Base-by-base conservation (phyloP, 2,329 filamentous ascomycete species). In the Colletotrichum higginsianum region DNA sequence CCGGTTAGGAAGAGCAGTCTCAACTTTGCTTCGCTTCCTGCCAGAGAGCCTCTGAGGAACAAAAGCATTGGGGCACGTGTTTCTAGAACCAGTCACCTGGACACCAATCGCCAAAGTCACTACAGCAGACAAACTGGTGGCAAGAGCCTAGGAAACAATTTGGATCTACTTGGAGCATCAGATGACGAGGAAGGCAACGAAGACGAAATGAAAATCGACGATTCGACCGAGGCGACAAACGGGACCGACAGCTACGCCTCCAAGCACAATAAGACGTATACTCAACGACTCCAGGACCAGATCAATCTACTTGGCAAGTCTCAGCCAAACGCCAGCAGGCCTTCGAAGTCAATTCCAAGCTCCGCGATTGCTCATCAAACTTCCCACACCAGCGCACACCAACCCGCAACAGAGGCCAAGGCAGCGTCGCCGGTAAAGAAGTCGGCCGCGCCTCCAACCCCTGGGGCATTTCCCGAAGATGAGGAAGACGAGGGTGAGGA, bases 1-100 rank as follows among this genome's bases (percentile, higher is more conserved):
- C 92, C 93, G 2, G 86, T 94, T 40, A 92, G 96, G 72, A 98
- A 98, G 86, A 98, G 95, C 82, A 98, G 96, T 80, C 87, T 99
- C 72, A 97, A 93, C 71, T 98, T 99, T 83, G 94, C 96, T 47
- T 94, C 96, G 21, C 86, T 99, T 15, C 96, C 96, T 40, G 95
- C 96, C 3, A 90, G 96, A 73, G 96, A 98, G 78, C 96, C 96
- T 46, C 85, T 98, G 63, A 90, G 89, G 18, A 97, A 97, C 80
- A 96, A 95, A 83, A 97, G 93, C 79, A 90, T 95, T 77, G 95
- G 92, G 18, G 87, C 88, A 23, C 88, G 94, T 61, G 84, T 89
- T 62, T 95, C 94, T 26, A 88, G 94, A 72, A 93, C 90, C 8
- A 97, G 94, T 77, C 92, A 98, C 75, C 80, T 95, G 46, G 94